Base-by-base conservation (phyloP, 1,139 yeast species). In the Pichiaceae sp. region DNA sequence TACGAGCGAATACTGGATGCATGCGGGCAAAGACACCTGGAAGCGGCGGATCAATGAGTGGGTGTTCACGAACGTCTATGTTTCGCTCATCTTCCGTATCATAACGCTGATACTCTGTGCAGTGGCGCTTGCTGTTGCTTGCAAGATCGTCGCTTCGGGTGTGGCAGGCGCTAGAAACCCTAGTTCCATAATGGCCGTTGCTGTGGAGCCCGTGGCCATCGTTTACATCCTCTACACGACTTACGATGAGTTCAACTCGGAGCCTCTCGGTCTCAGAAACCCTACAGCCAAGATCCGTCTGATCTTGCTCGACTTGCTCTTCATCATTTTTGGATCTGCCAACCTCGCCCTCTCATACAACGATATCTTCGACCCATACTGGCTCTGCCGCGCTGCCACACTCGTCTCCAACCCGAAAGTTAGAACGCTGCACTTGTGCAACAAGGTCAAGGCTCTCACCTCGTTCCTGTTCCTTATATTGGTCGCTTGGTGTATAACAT, bases 251-350 rank as follows among this genome's bases (percentile, higher is more conserved):
- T 89, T 85, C 57, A 72, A 80, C 18, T 94, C 96, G 17, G 82
- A 85, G 54, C 98, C 97, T 0, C 60, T 91, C 37, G 98, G 96
- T 0, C 66, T 89, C 35, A 70, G 97, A 45, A 77, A 84, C 45
- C 94, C 96, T 0, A 65, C 75, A 46, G 87, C 82, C 20, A 89
- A 89, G 53, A 73, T 89, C 69, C 70, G 86, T 50, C 70, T 87
- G 41, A 68, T 75, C 39, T 66, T 87, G 70, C 65, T 86, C 45
- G 98, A 91, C 54, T 64, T 89, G 35, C 62, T 89, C 27, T 86
- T 91, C 58, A 85, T 91, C 45, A 86, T 91, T n/a, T 84, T 89
- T 53, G 78, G 89, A n/a, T 77, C 94, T 35, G 96, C 96, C 2
- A 89, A 87, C 55, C 60, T 89, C 41, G 77, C 96, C 6, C 67